Evolutionary conservation across 2,329 filamentous ascomycete genomes (phyloP).

Genomic region (Parastagonospora avenae): DNA sequence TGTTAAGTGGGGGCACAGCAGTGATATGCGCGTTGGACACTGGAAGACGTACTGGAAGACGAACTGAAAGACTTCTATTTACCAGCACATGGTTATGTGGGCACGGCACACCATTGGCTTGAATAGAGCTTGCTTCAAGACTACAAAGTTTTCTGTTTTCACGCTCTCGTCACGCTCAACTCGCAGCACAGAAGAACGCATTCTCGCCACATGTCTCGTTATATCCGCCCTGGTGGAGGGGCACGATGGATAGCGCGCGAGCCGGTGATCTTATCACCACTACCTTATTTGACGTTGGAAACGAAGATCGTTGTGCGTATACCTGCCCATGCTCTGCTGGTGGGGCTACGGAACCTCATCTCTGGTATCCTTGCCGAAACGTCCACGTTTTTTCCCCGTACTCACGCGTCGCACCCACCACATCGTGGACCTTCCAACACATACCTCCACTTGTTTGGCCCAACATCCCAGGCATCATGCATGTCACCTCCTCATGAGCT

Average conservation of each 20-base stretch:
- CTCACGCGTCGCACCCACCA: no score
- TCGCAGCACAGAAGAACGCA: no score
- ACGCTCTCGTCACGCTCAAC: no score
- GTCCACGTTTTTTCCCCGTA: not conserved
- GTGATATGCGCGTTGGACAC: no score
- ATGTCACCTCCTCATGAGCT: not conserved
- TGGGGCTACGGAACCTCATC: not conserved
- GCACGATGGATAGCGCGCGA: not conserved
- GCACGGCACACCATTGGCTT: no score
- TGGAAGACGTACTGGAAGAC: no score
- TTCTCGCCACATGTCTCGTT: conserved; percentile 1
- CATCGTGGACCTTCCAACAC: not conserved
- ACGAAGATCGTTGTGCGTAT: not conserved
- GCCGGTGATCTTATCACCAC: not conserved
- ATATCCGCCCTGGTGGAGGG: not conserved
- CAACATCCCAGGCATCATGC: not conserved
- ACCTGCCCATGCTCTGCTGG: not conserved
- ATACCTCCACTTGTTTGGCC: not conserved
- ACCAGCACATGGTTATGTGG: no score
- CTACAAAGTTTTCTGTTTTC: no score
- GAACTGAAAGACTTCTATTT: no score
- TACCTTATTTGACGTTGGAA: not conserved
- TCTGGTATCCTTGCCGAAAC: not conserved
- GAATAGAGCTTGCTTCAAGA: no score
- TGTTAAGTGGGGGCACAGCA: no score